Percentiles rank a stretch among this genome's conserved stretches.
phyloP scores from a whole-genome alignment of 306 rosid species.

The Datisca glomerata region DNA sequence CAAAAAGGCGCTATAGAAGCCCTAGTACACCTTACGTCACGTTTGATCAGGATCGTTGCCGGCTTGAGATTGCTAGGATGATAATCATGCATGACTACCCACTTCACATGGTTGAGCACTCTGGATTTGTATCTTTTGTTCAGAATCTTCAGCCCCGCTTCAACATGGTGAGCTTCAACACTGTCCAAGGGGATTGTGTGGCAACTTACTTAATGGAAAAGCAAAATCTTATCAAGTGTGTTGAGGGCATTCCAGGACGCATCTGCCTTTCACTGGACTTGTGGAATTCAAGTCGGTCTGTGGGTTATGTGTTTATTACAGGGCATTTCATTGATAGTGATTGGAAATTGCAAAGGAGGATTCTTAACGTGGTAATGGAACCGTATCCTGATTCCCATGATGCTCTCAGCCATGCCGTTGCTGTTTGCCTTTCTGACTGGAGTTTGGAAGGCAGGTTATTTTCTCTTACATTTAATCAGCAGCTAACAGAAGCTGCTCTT shows the following conservation, averaged over 20 bases:
- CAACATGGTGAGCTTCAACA: conserved; percentile 82
- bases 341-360: conserved; percentile 77
- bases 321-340: conserved; percentile 84
- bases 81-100: conserved; percentile 96
- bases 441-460: conserved; percentile 60
- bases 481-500: conserved; percentile 31
- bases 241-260: conserved; percentile 75
- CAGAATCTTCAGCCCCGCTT: conserved; percentile 88
- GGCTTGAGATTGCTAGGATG: conserved; percentile 91
- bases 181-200: conserved; percentile 92
- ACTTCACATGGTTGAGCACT: conserved; percentile 93
- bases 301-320: conserved; percentile 75
- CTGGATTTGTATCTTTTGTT: conserved; percentile 77
- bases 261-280: conserved; percentile 71
- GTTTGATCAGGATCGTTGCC: conserved; percentile 77
- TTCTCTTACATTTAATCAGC: conserved; percentile 54
- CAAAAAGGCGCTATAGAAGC: conserved; percentile 67
- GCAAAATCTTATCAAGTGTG: conserved; percentile 43
- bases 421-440: conserved; percentile 94
- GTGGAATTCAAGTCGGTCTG: conserved; percentile 78
- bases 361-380: conserved; percentile 94
- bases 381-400: conserved; percentile 74
- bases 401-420: conserved; percentile 71
- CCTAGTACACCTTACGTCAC: conserved; percentile 45
- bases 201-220: conserved; percentile 76